phyloP scores from a whole-genome alignment of 176 grass and related monocot genomes.

The Tillandsia fasciculata region DNA sequence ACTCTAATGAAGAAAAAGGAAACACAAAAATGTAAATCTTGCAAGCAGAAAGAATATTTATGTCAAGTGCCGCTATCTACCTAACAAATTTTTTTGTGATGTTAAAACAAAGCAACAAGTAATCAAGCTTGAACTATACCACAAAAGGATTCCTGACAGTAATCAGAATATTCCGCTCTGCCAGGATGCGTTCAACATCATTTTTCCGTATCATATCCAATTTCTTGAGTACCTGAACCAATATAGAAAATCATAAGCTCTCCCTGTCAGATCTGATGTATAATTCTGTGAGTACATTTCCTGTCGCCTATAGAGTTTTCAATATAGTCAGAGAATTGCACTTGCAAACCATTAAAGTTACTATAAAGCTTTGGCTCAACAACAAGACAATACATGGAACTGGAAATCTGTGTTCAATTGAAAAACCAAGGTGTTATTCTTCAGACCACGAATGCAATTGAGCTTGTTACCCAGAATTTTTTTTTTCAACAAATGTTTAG shows the following conservation, averaged over 20 bases:
- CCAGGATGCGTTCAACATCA: slow-evolving; percentile 36
- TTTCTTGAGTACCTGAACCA: slow-evolving; percentile 35
- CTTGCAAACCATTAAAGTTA: neutral
- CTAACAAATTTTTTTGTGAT: neutral
- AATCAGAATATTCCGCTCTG: slow-evolving; percentile 42
- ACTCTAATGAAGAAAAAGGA: too few species aligned
- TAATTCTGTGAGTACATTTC: neutral
- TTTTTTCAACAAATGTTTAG: too few species aligned
- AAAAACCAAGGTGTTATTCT: too few species aligned
- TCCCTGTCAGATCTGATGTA: neutral
- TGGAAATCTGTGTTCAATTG: neutral
- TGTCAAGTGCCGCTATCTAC: too few species aligned
- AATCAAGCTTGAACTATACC: slow-evolving; percentile 11
- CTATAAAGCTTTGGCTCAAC: neutral
- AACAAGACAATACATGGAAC: neutral
- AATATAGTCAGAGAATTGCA: neutral
- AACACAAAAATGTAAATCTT: too few species aligned
- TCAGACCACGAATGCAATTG: too few species aligned
- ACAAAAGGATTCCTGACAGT: slow-evolving; percentile 41
- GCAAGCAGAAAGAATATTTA: too few species aligned
- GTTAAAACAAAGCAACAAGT: neutral
- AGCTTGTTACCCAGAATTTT: too few species aligned
- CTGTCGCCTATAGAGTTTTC: neutral
- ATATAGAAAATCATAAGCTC: neutral
- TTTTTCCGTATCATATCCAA: slow-evolving; percentile 44